Evolutionary conservation across 148 eudicot species (phyloP), one percentile per base, ranked within the genome.

Genomic region (Agrostemma githago): DNA sequence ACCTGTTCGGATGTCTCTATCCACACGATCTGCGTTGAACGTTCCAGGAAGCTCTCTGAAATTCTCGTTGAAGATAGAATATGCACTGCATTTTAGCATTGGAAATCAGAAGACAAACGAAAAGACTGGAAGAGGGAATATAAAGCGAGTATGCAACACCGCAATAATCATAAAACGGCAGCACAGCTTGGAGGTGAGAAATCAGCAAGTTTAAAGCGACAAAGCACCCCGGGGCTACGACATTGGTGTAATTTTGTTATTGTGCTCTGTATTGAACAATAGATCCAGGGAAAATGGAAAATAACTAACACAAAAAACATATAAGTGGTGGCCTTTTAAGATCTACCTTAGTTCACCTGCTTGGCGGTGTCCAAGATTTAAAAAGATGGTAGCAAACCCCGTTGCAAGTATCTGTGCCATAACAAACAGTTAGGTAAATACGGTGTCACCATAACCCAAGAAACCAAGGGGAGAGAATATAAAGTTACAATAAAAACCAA

Each of bases 1-100:
- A 82, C 99, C 97, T 14, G 91, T 75, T 78, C 96, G 87, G 75
- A 95, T 80, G 85, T 95, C 98, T 86, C 96, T 87, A 71, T 95
- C 97, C 37, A 95, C 78, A 58, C 97, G 89, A 20, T 92, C 99
- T 63, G 99, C 99, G 66, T 95, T 92, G 17, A 89, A 85, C 9
- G 99, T 95, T 57, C 99, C 97, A 6, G 99, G 99, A 66, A 95
- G 89, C 86, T 95, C 99, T 82, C 96, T 84, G 67, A 95, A 95
- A 77, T 88, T 94, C 83, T 92, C 97, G 69, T 95, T 95, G 83
- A 95, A 95, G 83, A 95, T 86, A 19, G 99, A 95, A 84, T 95
- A 90, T 57, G 98, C 97, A 76, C 98, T 93, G 91, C 81, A 81
- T 56, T 76, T 64, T 16, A 65, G 21, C 4, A 16, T 67, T 42